Base-by-base conservation (phyloP, 2,329 filamentous ascomycete species). In the Fusarium pseudonygamai region DNA sequence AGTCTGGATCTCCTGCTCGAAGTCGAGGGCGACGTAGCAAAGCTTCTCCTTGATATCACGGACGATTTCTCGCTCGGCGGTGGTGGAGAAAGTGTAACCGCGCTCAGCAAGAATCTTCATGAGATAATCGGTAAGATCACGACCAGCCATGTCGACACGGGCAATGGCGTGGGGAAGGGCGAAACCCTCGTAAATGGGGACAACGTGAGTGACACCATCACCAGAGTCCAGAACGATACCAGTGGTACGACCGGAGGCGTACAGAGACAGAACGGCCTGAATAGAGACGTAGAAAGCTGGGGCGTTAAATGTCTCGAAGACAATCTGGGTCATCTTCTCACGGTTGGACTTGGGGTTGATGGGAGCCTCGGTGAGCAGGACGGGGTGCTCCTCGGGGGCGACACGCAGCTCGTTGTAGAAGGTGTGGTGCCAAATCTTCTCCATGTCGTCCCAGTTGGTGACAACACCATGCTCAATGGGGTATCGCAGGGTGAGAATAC, bases 41-140 rank as follows among this genome's bases (percentile, higher is more conserved):
- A 99, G 95, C 93, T 98, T 99, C 93, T 99, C 96, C 93, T 99
- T 99, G 91, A 99, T 98, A 86, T 99, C 96, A 90, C 96, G 96
- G 83, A 98, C 96, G 84, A 98, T 99, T 97, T 98, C 96, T 87
- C 96, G 96, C 91, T 99, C 96, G 86, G 96, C 96, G 74, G 96
- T 98, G 89, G 96, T 99, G 84, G 96, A 98, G 93, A 99, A 99
- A 82, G 94, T 94, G 91, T 99, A 98, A 82, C 96, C 96, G 84
- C 96, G 95, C 93, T 99, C 96, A 82, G 96, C 96, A 82, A 99
- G 89, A 83, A 99, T 98, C 94, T 98, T 98, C 96, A 99, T 98
- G 83, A 99, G 93, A 91, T 99, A 98, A 87, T 98, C 96, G 86
- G 96, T 99, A 90, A 99, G 91, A 87, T 99, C 96, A 91, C 96